Conservation (phyloP, 208 protist species). For the Phytomonas sp. region DNA sequence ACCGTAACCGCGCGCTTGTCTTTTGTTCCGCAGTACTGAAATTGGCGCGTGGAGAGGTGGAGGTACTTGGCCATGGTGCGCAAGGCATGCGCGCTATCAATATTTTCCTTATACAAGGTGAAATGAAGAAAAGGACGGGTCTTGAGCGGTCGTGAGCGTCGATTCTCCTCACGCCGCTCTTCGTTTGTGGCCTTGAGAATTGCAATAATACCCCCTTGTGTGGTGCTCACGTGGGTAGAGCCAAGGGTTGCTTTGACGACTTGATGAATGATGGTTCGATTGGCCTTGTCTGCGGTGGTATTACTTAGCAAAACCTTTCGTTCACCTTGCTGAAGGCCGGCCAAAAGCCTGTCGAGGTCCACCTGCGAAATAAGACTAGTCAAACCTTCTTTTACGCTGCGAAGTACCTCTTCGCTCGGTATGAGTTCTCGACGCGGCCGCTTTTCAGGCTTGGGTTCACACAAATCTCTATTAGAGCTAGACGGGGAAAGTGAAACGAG, state of each 20-base stretch:
- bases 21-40: slow-evolving; percentile 93
- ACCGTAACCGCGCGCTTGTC: slow-evolving; percentile 92
- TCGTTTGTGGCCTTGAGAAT: slow-evolving; percentile 51
- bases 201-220: slow-evolving; percentile 38
- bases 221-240: slow-evolving; percentile 56
- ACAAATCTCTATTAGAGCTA: background rate
- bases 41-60: slow-evolving; percentile 39
- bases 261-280: slow-evolving; percentile 46
- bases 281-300: slow-evolving; percentile 43
- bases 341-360: slow-evolving; percentile 39
- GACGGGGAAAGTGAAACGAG: slow-evolving; percentile 27
- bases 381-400: slow-evolving; percentile 17
- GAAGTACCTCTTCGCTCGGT: background rate
- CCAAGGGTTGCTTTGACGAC: slow-evolving; percentile 50
- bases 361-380: slow-evolving; percentile 22
- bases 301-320: slow-evolving; percentile 21
- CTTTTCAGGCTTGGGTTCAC: background rate
- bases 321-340: slow-evolving; percentile 18
- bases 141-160: slow-evolving; percentile 26
- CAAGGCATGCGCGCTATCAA: slow-evolving; percentile 80
- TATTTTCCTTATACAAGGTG: slow-evolving; percentile 93
- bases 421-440: background rate
- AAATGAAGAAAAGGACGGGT: slow-evolving; percentile 74
- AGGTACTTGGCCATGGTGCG: slow-evolving; percentile 54
- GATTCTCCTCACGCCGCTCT: slow-evolving; percentile 45